A percentile compares a stretch with the other conserved stretches of the same genome.
Conservation (phyloP, 345 rosid genomes). For the Acer campestre region DNA sequence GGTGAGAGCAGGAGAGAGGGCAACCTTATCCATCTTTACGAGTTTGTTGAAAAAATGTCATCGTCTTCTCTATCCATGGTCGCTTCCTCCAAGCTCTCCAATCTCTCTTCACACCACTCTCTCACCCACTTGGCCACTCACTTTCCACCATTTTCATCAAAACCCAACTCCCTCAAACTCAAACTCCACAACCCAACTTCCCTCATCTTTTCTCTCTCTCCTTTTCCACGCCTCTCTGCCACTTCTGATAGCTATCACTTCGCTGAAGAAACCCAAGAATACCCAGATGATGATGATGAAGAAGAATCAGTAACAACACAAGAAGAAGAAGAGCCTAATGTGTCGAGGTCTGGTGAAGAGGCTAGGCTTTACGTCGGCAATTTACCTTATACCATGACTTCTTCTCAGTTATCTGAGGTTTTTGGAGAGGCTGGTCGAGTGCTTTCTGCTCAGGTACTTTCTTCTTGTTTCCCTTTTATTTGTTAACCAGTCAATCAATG, state of each 20-base stretch:
- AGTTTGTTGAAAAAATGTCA: constrained; percentile 18
- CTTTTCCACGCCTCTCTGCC: constrained; percentile 34
- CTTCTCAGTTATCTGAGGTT: constrained; percentile 58
- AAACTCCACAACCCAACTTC: constrained; percentile 30
- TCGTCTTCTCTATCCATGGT: constrained; percentile 34
- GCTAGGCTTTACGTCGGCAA: constrained; percentile 86
- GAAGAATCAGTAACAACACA: constrained; percentile 32
- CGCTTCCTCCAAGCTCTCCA: constrained; percentile 40
- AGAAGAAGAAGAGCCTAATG: constrained; percentile 34
- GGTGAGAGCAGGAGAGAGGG: too few relatives aligned
- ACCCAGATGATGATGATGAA: constrained; percentile 24
- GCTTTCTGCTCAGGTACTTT: constrained; percentile 64
- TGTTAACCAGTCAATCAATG: background rate
- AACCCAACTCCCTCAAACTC: constrained; percentile 46
- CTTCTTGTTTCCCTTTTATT: background rate
- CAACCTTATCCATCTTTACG: constrained; percentile 30
- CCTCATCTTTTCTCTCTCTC: constrained; percentile 32
- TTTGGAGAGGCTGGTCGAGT: constrained; percentile 80
- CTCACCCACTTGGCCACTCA: constrained; percentile 21
- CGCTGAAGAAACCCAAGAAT: constrained; percentile 35
- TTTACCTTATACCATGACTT: constrained; percentile 70
- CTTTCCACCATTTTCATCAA: constrained; percentile 26
- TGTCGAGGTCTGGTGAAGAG: constrained; percentile 39
- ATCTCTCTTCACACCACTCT: constrained; percentile 22
- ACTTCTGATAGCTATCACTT: constrained; percentile 39